phyloP scores from a whole-genome alignment of 192 early-diverging fungal species.

The Irineochytrium annulatum region DNA sequence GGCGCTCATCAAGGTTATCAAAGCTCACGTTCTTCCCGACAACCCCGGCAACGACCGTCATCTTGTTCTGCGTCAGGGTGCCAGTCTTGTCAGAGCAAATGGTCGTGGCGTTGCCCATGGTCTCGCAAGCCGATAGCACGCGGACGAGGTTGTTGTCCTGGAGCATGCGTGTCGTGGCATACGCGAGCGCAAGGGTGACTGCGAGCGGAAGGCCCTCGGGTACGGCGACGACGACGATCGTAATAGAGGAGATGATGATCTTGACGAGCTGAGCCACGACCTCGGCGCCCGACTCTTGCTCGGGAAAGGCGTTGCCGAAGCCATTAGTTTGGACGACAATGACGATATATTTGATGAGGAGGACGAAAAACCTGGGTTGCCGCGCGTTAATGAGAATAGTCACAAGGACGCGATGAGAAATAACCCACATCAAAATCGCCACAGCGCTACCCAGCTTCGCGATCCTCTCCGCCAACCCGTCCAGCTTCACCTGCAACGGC shows the following conservation, averaged over 20 bases:
- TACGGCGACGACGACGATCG: constrained; percentile 94
- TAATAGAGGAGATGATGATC: constrained; percentile 86
- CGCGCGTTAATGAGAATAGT: not conserved
- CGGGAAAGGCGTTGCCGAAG: constrained; percentile 7
- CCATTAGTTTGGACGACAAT: constrained; percentile 11
- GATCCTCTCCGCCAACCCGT: constrained; percentile 83
- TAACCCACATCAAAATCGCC: constrained; percentile 68
- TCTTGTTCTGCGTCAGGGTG: constrained; percentile 94
- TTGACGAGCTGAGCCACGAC: constrained; percentile 24
- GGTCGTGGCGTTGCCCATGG: constrained; percentile 97
- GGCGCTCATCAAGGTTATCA: constrained; percentile 41
- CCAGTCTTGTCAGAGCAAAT: constrained; percentile 99
- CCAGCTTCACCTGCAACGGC: constrained; percentile 90
- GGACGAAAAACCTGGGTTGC: constrained; percentile 55
- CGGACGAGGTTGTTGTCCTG: constrained; percentile 97
- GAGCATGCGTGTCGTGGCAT: constrained; percentile 91
- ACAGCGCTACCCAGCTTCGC: constrained; percentile 89
- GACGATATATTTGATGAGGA: constrained; percentile 84
- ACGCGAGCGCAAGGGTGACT: constrained; percentile 91
- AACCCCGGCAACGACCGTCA: constrained; percentile 90
- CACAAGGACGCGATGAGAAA: not conserved
- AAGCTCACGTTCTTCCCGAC: constrained; percentile 64
- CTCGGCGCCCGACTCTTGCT: constrained; percentile 18
- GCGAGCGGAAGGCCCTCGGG: constrained; percentile 98
- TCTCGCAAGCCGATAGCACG: constrained; percentile 93